phyloP scores from a whole-genome alignment of 192 early-diverging fungal species.

The Mortierella hygrophila region DNA sequence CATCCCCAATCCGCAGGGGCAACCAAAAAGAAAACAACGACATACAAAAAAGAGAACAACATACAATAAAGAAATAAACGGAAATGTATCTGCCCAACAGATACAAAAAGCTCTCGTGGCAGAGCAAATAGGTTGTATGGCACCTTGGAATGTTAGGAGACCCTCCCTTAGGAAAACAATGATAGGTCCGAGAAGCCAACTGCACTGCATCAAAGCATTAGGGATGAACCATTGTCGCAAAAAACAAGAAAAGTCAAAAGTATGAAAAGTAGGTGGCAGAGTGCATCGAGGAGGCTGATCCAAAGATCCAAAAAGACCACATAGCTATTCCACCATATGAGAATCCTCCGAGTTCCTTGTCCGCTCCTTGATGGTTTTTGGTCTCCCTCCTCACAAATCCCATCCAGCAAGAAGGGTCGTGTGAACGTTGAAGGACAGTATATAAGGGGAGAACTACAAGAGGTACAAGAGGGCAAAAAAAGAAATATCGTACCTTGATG shows the following conservation, averaged over 20 bases:
- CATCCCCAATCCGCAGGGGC: not conserved
- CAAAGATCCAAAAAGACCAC: not conserved
- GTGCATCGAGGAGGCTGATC: not conserved
- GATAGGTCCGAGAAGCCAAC: not conserved
- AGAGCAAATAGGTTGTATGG: not conserved
- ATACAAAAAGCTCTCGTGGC: constrained; percentile 3
- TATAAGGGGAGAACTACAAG: not conserved
- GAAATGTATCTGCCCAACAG: not conserved
- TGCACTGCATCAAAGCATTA: not conserved
- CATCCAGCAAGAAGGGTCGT: not conserved
- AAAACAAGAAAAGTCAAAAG: not conserved
- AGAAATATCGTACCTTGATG: not conserved
- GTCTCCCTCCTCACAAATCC: not conserved
- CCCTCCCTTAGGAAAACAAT: not conserved
- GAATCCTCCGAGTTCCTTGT: not conserved
- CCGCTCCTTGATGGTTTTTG: not conserved
- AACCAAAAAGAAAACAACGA: not conserved
- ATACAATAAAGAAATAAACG: not conserved
- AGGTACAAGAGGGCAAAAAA: not conserved
- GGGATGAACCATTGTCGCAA: not conserved
- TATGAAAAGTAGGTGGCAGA: constrained; percentile 3
- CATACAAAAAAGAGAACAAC: not conserved
- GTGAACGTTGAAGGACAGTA: not conserved
- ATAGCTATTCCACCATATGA: not conserved
- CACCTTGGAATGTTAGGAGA: constrained; percentile 1